phyloP scores from a whole-genome alignment of 2,329 filamentous ascomycete species.

The Davidsoniella neocaledoniae region DNA sequence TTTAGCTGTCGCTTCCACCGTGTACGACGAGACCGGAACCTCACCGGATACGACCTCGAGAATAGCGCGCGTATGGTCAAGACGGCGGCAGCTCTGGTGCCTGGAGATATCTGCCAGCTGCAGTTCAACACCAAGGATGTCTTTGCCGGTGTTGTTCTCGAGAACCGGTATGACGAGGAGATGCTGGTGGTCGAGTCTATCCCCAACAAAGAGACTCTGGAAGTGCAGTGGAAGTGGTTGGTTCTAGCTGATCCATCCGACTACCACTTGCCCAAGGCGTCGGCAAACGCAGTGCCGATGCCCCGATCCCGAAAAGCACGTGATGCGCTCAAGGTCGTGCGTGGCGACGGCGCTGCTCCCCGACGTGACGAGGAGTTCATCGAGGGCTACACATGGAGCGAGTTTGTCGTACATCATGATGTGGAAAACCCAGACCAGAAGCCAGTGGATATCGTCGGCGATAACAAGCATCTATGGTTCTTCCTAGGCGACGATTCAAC shows the following conservation, averaged over 20 bases:
- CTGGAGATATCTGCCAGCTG: slow-evolving; percentile 68
- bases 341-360: slow-evolving; percentile 43
- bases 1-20: slow-evolving; percentile 92
- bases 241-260: slow-evolving; percentile 55
- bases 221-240: slow-evolving; percentile 75
- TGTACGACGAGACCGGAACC: slow-evolving; percentile 65
- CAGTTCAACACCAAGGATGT: slow-evolving; percentile 75
- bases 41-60: slow-evolving; percentile 53
- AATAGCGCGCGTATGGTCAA: slow-evolving; percentile 49
- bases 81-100: slow-evolving; percentile 49
- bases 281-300: slow-evolving; percentile 53
- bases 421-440: slow-evolving; percentile 15
- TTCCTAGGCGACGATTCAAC: slow-evolving; percentile 78
- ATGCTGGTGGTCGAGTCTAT: slow-evolving; percentile 66
- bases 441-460: slow-evolving; percentile 6
- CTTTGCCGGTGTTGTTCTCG: slow-evolving; percentile 73
- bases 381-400: slow-evolving; percentile 57
- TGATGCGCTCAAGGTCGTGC: slow-evolving; percentile 42
- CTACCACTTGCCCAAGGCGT: slow-evolving; percentile 57
- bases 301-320: slow-evolving; percentile 46
- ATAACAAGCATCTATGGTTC: slow-evolving; percentile 55
- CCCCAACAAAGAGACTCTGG: slow-evolving; percentile 61
- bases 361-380: slow-evolving; percentile 49
- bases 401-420: slow-evolving; percentile 51
- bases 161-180: slow-evolving; percentile 63